Base-by-base conservation (phyloP, 257 asterid species). In the Gentiana straminea region DNA sequence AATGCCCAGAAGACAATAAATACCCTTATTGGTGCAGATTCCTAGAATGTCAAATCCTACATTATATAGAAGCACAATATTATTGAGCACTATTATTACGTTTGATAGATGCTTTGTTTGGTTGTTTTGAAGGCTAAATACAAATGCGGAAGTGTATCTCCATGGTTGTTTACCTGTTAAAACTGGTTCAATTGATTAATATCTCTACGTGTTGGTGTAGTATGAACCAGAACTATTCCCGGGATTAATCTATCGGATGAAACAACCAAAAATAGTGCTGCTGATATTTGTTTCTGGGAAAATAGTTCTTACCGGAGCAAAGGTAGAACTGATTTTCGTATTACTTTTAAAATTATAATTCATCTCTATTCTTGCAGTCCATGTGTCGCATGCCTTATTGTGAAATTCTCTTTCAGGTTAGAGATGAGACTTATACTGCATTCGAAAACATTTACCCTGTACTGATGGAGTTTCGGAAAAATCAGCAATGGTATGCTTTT, bases 161-260 rank as follows among this genome's bases (percentile, higher is more conserved):
- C 24, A 15, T 15, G 24, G 24, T 15, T 15, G 24, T 15, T 15
- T 15, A 15, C 24, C 24, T 15, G 24, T 15, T 15, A 15, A 15
- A 15, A 15, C 24, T 15, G 24, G 13, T 33, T 43, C 15, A 3
- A 4, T 1, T 57, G 39, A 41, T 8, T 43, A 24, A 41, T 38
- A 43, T 10, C 7, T 43, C 51, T 15, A 9, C 35, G 12, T 39
- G 24, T 43, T 70, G 69, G 63, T 63, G 48, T 81, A 89, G 97
- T 89, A 89, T 62, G 97, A 89, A 66, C 97, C 97, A 45, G 97
- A 89, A 75, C 76, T 86, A 52, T 89, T 89, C 70, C 97, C 95
- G 62, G 97, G 95, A 61, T 55, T 89, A 69, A 83, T 86, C 66
- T 89, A 89, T 70, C 82, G 95, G 60, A 89, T 89, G 97, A 86